Conservation (phyloP, 75 land plant species). For the Pinus taeda region DNA sequence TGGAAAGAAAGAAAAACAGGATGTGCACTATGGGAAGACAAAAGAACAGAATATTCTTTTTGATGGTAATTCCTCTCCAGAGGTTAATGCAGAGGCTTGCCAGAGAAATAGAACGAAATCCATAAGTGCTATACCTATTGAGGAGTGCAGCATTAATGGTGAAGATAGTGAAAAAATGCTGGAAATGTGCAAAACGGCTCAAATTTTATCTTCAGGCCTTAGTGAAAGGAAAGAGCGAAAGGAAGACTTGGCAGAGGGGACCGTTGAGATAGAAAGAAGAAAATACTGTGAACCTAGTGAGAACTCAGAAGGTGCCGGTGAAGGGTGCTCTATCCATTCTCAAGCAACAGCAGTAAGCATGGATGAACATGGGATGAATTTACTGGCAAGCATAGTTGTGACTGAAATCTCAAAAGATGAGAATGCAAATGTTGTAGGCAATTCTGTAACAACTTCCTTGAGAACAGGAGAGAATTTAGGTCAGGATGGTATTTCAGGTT, state of each 20-base stretch:
- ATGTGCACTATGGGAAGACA: constrained; percentile 23
- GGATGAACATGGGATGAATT: constrained; percentile 84
- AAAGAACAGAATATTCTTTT: constrained; percentile 23
- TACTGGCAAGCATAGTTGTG: constrained; percentile 93
- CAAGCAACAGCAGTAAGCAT: constrained; percentile 30
- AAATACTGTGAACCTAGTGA: constrained; percentile 27
- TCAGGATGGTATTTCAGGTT: not conserved
- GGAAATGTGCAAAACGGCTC: constrained; percentile 12
- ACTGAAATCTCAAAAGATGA: constrained; percentile 43
- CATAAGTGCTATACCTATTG: constrained; percentile 20
- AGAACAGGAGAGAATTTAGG: constrained; percentile 5
- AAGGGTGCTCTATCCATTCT: constrained; percentile 49
- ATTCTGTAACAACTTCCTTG: constrained; percentile 1
- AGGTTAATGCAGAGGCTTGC: constrained; percentile 34
- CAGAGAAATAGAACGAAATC: constrained; percentile 37
- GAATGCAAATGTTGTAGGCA: not conserved
- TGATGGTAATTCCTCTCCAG: constrained; percentile 15
- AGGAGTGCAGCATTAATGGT: constrained; percentile 17
- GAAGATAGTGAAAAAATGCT: constrained; percentile 20
- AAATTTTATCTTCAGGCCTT: not conserved
- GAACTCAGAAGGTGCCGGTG: constrained; percentile 51
- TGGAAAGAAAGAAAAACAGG: constrained; percentile 41
- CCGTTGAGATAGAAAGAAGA: constrained; percentile 7
- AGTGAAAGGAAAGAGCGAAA: constrained; percentile 2
- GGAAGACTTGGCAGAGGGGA: not conserved